These are phyloP conservation scores for Bryopsis sp. DNA, from an alignment of 139 green algal species.

Conservation along the genomic window DNA sequence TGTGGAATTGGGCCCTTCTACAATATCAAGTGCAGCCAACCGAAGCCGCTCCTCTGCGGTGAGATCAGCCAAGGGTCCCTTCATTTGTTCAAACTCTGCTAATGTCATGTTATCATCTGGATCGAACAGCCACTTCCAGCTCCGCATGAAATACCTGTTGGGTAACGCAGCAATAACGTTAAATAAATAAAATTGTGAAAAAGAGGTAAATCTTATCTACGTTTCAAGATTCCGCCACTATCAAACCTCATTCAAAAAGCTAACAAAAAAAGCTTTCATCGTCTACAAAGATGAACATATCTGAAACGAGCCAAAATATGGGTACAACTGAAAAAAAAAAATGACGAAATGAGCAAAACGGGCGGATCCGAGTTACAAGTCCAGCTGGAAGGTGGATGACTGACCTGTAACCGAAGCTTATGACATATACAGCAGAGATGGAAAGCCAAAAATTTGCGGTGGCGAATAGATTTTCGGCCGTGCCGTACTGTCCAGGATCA, in stretches of 20 bases:
- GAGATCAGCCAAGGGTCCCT: neutral
- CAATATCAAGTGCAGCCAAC: neutral
- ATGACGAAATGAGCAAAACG: too few species aligned
- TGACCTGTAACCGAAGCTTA: slow-evolving; percentile 6
- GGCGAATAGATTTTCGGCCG: slow-evolving; percentile 16
- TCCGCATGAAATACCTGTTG: slow-evolving; percentile 35
- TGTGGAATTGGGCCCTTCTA: too few species aligned
- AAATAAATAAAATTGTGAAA: too few species aligned
- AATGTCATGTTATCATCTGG: slow-evolving; percentile 32
- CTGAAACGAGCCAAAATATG: too few species aligned
- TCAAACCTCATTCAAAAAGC: too few species aligned
- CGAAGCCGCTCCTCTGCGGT: neutral
- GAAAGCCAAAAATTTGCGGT: slow-evolving; percentile 20
- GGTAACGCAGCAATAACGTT: too few species aligned
- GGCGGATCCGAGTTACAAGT: neutral
- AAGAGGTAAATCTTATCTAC: too few species aligned
- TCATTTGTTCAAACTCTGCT: slow-evolving; percentile 8
- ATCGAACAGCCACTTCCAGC: slow-evolving; percentile 26
- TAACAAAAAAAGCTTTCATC: too few species aligned
- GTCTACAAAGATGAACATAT: too few species aligned
- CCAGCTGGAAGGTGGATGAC: neutral
- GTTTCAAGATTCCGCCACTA: too few species aligned
- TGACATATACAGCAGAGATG: slow-evolving; percentile 20
- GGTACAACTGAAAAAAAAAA: too few species aligned
- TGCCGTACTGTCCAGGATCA: slow-evolving; percentile 22